A percentile compares a stretch with the other conserved stretches of the same genome.
These are phyloP conservation scores for Diutina catenulata DNA, from an alignment of 1,139 yeast species.

Conservation along the genomic window DNA sequence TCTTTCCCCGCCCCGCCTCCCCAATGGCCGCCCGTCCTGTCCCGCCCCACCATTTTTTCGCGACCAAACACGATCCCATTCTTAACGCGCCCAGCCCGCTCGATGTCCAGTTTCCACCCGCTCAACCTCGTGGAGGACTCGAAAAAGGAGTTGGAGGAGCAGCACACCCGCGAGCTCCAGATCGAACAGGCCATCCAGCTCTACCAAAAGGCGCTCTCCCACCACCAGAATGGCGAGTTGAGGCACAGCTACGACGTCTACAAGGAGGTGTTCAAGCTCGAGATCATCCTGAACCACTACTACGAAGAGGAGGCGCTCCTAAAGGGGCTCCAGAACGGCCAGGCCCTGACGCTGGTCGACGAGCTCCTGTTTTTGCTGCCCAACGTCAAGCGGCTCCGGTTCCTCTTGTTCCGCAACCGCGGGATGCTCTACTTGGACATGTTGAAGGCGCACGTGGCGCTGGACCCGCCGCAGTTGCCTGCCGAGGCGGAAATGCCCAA, in stretches of 20 bases:
- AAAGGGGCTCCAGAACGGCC: constrained; percentile 31
- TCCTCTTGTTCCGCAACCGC: constrained; percentile 69
- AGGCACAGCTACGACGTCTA: constrained; percentile 44
- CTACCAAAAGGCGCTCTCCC: constrained; percentile 57
- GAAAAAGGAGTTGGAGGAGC: constrained; percentile 55
- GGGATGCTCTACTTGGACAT: constrained; percentile 60
- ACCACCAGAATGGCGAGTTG: constrained; percentile 41
- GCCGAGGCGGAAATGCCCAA: neutral
- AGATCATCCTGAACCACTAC: constrained; percentile 46
- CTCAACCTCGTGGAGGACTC: constrained; percentile 64
- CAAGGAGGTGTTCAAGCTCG: constrained; percentile 52
- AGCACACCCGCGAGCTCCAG: constrained; percentile 79
- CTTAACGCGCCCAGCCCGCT: neutral
- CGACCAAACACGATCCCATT: neutral
- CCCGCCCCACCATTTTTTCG: no score
- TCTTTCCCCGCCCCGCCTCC: no score
- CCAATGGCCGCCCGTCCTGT: no score
- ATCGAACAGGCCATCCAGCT: constrained; percentile 77
- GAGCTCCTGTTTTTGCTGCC: constrained; percentile 47
- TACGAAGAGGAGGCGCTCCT: constrained; percentile 28
- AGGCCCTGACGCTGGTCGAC: constrained; percentile 21
- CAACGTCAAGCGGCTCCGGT: constrained; percentile 59
- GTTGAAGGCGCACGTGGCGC: constrained; percentile 11
- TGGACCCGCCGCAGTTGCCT: constrained; percentile 7
- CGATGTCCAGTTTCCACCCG: constrained; percentile 62